Percentiles rank a stretch among this genome's conserved stretches.
phyloP scores from a whole-genome alignment of 228 moss, liverwort and hornwort genomes.

The Sphagnum fallax region DNA sequence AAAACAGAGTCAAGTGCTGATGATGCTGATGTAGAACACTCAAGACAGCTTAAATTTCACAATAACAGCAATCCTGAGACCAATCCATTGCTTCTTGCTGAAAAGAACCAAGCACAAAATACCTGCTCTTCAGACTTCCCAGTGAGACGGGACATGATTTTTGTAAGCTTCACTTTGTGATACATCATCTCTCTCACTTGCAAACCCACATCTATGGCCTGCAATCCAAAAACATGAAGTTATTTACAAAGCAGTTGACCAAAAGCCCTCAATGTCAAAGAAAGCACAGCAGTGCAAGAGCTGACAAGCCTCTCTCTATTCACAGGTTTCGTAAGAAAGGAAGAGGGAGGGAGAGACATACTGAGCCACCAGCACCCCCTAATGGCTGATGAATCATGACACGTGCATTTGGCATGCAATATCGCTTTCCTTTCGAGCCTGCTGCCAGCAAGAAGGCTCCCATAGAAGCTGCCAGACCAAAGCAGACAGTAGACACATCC shows the following conservation, averaged over 20 bases:
- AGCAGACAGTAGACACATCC: conserved; percentile 90
- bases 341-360: conserved; percentile 5
- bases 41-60: too few species aligned
- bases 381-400: conserved; percentile 98
- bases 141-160: conserved; percentile 91
- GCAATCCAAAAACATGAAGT: background rate
- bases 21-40: too few species aligned
- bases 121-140: conserved; percentile 74
- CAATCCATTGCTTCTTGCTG: too few species aligned
- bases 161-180: conserved; percentile 83
- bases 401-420: conserved; percentile 94
- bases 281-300: too few species aligned
- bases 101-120: background rate
- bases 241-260: too few species aligned
- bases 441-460: conserved; percentile 88
- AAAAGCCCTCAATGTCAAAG: too few species aligned
- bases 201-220: conserved; percentile 86
- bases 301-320: background rate
- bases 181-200: conserved; percentile 99
- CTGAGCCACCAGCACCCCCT: conserved; percentile 81
- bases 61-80: too few species aligned
- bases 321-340: background rate
- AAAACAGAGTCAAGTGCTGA: too few species aligned
- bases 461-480: conserved; percentile 95
- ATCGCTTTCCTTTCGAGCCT: conserved; percentile 85